Conservation (phyloP, 2,329 filamentous ascomycete species). For the Aspergillus clavatus region DNA sequence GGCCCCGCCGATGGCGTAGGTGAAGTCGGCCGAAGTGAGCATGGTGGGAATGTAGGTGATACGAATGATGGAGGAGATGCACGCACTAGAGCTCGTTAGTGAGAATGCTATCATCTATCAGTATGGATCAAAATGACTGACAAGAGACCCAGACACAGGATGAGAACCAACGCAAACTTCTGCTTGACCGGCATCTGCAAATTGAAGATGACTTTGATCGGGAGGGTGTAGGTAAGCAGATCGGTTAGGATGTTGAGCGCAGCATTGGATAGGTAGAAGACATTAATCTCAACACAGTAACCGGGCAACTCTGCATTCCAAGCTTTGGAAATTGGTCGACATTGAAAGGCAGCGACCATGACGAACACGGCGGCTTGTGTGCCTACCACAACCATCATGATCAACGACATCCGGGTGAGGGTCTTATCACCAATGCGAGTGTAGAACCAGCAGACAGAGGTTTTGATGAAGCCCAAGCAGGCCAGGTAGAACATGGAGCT, state of each 20-base stretch:
- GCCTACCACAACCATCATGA: conserved; percentile 41
- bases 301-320: conserved; percentile 36
- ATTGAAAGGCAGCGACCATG: conserved; percentile 43
- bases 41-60: conserved; percentile 44
- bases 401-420: conserved; percentile 33
- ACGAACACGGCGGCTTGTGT: conserved; percentile 41
- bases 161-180: conserved; percentile 42
- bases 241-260: conserved; percentile 59
- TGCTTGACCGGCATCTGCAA: conserved; percentile 47
- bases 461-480: conserved; percentile 46
- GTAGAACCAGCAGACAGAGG: conserved; percentile 45
- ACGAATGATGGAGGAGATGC: conserved; percentile 45
- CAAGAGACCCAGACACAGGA: conserved; percentile 51
- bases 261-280: conserved; percentile 51
- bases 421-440: conserved; percentile 39
- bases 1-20: conserved; percentile 36
- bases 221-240: conserved; percentile 51
- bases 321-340: conserved; percentile 36
- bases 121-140: conserved; percentile 9
- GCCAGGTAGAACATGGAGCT: conserved; percentile 49
- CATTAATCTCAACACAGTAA: conserved; percentile 46
- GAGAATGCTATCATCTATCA: neutral
- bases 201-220: conserved; percentile 45
- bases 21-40: conserved; percentile 34
- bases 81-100: conserved; percentile 32